Base-by-base conservation (phyloP, 768 basidiomycete genomes). In the Hirschioporus abietinus region DNA sequence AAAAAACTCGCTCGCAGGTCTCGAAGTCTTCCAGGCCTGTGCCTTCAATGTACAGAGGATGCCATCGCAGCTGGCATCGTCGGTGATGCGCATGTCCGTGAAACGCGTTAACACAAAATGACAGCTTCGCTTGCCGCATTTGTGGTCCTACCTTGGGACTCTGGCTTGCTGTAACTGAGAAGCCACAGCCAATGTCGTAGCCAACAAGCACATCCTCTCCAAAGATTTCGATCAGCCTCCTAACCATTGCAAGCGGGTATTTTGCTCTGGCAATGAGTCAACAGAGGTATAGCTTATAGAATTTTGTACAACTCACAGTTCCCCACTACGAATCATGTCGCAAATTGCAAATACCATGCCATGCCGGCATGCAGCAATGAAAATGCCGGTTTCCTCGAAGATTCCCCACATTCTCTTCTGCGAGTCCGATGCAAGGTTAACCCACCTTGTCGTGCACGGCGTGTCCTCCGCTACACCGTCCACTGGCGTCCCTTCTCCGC, bases 51-150 rank as follows among this genome's bases (percentile, higher is more conserved):
- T 73, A 73, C 30, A 70, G 36, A 0, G 76, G 76, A 67, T 76
- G 76, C 70, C 70, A 74, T 17, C 67, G n/a, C 0, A 76, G 36
- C 61, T 75, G 76, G 60, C 76, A 77, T n/a, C 34, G 57, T 1
- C 70, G 68, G 63, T 74, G 74, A 64, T 77, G 76, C 0, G 70
- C 69, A 64, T 76, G 71, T 1, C 76, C 72, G 64, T 76, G 76
- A 66, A 76, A 76, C 1, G 73, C 69, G 4, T 72, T 70, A 10
- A 75, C 71, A 17, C 73, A 67, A 6, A 74, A 42, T 4, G 66
- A 59, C 2, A 72, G 24, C 35, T 52, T 9, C 9, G 42, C 42
- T 20, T 68, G 60, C 8, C 27, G 5, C 7, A 68, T 67, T 5
- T 58, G 35, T 0, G 64, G 66, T 6, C 70, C 72, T 7, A 76